These are phyloP conservation scores for Hypomontagnella monticulosa DNA, from an alignment of 495 filamentous ascomycete genomes.

Conservation along the genomic window DNA sequence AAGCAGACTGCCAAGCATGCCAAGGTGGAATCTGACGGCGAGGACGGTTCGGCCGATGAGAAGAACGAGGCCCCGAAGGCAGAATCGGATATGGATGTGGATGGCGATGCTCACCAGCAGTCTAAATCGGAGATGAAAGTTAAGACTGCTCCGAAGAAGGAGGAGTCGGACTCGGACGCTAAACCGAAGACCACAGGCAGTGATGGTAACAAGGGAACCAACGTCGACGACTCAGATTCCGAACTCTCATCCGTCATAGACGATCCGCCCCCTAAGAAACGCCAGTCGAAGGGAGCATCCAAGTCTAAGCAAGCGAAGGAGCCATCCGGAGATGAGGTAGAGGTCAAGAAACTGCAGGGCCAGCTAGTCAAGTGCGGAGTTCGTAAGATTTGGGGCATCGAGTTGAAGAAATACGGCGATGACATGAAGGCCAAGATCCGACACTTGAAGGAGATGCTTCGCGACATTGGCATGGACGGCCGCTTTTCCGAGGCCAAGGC, in stretches of 20 bases:
- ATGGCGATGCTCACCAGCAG: constrained; percentile 24
- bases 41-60: constrained; percentile 46
- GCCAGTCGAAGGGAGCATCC: constrained; percentile 36
- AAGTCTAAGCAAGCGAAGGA: constrained; percentile 52
- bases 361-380: constrained; percentile 93
- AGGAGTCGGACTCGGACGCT: constrained; percentile 34
- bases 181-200: constrained; percentile 29
- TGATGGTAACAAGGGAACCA: constrained; percentile 37
- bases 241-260: constrained; percentile 83
- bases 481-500: constrained; percentile 87
- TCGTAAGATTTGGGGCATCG: constrained; percentile 88
- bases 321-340: constrained; percentile 71
- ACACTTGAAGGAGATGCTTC: constrained; percentile 80
- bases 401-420: constrained; percentile 78
- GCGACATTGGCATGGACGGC: constrained; percentile 85
- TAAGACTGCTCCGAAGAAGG: constrained; percentile 36
- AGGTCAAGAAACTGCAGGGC: constrained; percentile 90
- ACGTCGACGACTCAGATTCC: constrained; percentile 71
- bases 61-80: constrained; percentile 44
- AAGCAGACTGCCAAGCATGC: constrained; percentile 42
- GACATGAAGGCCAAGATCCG: constrained; percentile 78
- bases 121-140: constrained; percentile 37
- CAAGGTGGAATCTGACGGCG: constrained; percentile 48
- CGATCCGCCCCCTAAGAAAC: constrained; percentile 63
- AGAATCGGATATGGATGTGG: constrained; percentile 27